A percentile compares a stretch with the other conserved stretches of the same genome.
phyloP scores from a whole-genome alignment of 345 rosid genomes.

The Dipteronia dyeriana region DNA sequence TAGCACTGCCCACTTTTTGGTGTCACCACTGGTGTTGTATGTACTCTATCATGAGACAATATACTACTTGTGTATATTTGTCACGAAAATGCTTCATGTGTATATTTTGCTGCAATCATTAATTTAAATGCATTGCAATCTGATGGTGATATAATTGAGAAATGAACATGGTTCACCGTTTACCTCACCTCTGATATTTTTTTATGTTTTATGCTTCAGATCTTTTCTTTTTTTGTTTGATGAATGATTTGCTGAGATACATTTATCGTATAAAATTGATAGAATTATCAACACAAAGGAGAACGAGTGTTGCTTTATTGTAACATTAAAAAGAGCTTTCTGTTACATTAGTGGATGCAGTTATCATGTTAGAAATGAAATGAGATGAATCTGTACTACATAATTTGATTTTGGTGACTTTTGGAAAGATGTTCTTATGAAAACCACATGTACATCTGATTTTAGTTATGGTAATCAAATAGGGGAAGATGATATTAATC shows the following conservation, averaged over 20 bases:
- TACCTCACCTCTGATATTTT: constrained; percentile 15
- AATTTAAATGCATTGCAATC: constrained; percentile 31
- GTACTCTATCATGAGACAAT: constrained; percentile 38
- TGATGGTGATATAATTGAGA: constrained; percentile 26
- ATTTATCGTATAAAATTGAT: neutral
- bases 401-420: neutral
- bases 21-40: constrained; percentile 36
- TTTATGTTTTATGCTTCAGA: neutral
- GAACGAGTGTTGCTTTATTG: neutral
- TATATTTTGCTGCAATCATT: constrained; percentile 52
- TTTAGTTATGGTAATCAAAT: neutral
- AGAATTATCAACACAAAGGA: neutral
- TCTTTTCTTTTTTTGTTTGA: neutral
- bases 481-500: neutral
- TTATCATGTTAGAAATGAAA: neutral
- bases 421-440: neutral
- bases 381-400: neutral
- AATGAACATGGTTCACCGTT: constrained; percentile 29
- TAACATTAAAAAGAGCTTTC: neutral
- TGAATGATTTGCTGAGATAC: neutral
- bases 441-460: neutral
- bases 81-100: constrained; percentile 46
- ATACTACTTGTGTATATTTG: constrained; percentile 51
- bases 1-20: constrained; percentile 37
- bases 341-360: neutral